A percentile compares a stretch with the other conserved stretches of the same genome.
Evolutionary conservation across 331 rosid species (phyloP).

Genomic region (Saraca asoca): DNA sequence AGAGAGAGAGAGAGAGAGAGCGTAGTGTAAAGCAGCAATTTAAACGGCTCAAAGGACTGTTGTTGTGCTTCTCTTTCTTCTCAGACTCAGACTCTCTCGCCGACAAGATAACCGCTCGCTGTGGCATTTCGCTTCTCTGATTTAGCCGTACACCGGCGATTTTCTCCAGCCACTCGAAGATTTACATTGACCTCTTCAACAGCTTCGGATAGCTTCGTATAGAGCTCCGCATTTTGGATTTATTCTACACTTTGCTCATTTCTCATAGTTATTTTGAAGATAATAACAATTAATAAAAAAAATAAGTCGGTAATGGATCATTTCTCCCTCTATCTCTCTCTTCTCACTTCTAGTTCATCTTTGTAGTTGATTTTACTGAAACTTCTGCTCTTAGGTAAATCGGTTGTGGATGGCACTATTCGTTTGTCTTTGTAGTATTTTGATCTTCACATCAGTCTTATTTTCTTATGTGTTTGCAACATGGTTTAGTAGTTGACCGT

Average conservation of each 20-base stretch:
- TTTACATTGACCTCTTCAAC: constrained; percentile 13
- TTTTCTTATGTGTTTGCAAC: constrained; percentile 33
- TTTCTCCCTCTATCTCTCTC: constrained; percentile 27
- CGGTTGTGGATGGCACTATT: constrained; percentile 9
- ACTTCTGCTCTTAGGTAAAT: background rate
- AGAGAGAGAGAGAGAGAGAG: no score
- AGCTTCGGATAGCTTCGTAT: background rate
- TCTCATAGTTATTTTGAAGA: constrained; percentile 1
- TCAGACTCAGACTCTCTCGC: constrained; percentile 24
- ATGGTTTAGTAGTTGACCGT: no score
- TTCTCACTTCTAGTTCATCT: background rate
- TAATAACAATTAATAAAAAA: background rate
- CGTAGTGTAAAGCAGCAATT: constrained; percentile 30
- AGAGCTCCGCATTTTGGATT: constrained; percentile 34
- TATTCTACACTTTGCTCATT: background rate
- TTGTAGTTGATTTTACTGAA: constrained; percentile 15
- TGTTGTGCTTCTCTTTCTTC: constrained; percentile 2
- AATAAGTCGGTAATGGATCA: constrained; percentile 39
- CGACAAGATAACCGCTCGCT: constrained; percentile 48
- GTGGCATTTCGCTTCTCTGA: constrained; percentile 36
- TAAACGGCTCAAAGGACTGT: constrained; percentile 40
- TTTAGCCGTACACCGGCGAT: constrained; percentile 31
- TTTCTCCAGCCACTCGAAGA: constrained; percentile 6
- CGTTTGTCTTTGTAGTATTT: no score
- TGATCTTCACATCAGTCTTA: no score